Percentiles rank a stretch among this genome's conserved stretches.
These are phyloP conservation scores for Thelonectria discophora DNA, from an alignment of 2,329 filamentous ascomycete species.

Conservation along the genomic window DNA sequence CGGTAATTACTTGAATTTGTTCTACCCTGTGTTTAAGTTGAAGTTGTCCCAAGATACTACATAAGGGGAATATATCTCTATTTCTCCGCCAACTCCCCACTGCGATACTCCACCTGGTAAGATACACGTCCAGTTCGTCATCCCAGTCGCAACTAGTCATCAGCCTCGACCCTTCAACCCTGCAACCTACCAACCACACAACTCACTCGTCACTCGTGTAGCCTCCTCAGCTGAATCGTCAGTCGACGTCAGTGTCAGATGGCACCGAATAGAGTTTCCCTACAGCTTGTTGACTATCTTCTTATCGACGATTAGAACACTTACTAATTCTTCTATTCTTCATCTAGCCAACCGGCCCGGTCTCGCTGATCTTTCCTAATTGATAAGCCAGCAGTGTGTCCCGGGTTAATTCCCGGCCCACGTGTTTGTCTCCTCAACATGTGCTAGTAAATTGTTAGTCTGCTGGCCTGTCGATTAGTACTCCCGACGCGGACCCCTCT, in stretches of 20 bases:
- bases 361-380: not conserved
- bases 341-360: not conserved
- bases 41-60: too few relatives aligned
- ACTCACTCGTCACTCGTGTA: not conserved
- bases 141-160: not conserved
- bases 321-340: not conserved
- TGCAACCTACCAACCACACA: not conserved
- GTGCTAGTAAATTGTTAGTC: not conserved
- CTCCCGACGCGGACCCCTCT: not conserved
- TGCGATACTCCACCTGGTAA: too few relatives aligned
- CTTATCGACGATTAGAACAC: not conserved
- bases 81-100: too few relatives aligned
- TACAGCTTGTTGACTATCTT: not conserved
- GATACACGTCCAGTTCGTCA: too few relatives aligned
- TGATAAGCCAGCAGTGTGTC: not conserved
- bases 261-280: constrained; percentile 8
- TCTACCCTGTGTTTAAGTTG: too few relatives aligned
- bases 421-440: not conserved
- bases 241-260: constrained; percentile 7
- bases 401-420: constrained; percentile 4
- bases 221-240: not conserved
- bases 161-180: not conserved
- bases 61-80: too few relatives aligned
- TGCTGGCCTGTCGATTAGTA: not conserved
- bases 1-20: not conserved